phyloP scores from a whole-genome alignment of 768 basidiomycete genomes.

The Favolaschia claudopus region DNA sequence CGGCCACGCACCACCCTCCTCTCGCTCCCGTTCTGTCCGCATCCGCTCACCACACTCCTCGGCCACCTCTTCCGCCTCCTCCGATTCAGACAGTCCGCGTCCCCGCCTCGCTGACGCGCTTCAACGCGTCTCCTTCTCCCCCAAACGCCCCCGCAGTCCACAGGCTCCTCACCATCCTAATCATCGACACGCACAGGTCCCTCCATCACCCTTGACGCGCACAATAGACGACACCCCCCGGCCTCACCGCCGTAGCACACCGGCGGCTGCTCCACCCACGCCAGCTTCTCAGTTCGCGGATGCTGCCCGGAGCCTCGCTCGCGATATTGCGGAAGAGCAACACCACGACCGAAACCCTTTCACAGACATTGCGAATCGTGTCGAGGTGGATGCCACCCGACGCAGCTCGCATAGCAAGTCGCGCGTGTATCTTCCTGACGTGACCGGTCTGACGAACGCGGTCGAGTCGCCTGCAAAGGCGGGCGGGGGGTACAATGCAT shows the following conservation, averaged over 20 bases:
- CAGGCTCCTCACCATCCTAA: constrained; percentile 34
- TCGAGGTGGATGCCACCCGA: constrained; percentile 29
- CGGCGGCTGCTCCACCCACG: constrained; percentile 48
- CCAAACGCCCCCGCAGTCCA: constrained; percentile 71
- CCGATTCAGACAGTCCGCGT: constrained; percentile 54
- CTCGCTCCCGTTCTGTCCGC: constrained; percentile 46
- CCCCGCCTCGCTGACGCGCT: constrained; percentile 74
- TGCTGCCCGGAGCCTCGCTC: constrained; percentile 62
- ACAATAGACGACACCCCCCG: constrained; percentile 21
- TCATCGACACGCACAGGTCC: constrained; percentile 38
- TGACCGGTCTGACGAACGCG: constrained; percentile 84
- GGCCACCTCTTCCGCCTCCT: constrained; percentile 57
- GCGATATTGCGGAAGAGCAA: constrained; percentile 58
- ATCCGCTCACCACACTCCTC: constrained; percentile 56
- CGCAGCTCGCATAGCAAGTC: constrained; percentile 39
- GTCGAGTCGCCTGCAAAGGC: constrained; percentile 76
- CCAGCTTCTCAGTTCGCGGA: constrained; percentile 65
- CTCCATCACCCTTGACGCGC: constrained; percentile 26
- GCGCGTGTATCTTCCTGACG: constrained; percentile 72
- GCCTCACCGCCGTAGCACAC: constrained; percentile 16
- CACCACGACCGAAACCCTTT: constrained; percentile 46
- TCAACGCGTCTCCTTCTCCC: constrained; percentile 75
- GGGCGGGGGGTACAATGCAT: constrained; percentile 57
- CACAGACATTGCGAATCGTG: constrained; percentile 41
- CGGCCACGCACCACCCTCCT: constrained; percentile 49